Conservation (phyloP, 1,284 basidiomycete genomes). For the Bondarzewia mesenterica region DNA sequence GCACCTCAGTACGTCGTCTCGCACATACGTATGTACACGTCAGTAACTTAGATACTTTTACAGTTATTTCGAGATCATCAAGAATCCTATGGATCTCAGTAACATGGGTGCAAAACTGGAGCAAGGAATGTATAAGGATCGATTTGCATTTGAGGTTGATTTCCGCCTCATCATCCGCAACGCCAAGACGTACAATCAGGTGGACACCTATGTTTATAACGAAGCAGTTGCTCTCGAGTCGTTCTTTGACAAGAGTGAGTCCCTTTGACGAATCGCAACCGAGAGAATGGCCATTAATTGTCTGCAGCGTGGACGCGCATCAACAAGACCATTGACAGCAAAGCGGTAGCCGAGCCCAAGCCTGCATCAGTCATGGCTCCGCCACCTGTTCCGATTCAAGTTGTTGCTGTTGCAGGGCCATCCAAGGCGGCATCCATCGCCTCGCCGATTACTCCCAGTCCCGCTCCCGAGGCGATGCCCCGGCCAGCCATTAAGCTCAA, state of each 20-base stretch:
- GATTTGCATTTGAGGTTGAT: conserved; percentile 81
- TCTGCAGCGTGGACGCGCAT: conserved; percentile 71
- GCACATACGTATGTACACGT: background rate
- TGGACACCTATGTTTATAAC: conserved; percentile 68
- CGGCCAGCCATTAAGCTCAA: conserved; percentile 54
- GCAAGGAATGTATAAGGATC: conserved; percentile 79
- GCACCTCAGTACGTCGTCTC: conserved; percentile 64
- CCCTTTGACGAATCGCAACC: background rate
- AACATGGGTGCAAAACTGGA: conserved; percentile 87
- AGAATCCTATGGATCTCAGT: conserved; percentile 91
- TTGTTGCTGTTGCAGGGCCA: conserved; percentile 11
- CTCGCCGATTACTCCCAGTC: conserved; percentile 24
- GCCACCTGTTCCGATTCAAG: conserved; percentile 19
- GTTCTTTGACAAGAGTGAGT: conserved; percentile 81
- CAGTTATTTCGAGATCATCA: conserved; percentile 88
- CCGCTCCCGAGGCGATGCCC: conserved; percentile 19
- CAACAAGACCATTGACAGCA: conserved; percentile 63
- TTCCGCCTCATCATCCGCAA: conserved; percentile 87
- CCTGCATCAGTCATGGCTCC: conserved; percentile 12
- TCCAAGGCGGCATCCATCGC: conserved; percentile 16
- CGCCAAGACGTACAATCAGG: conserved; percentile 80
- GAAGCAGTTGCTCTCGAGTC: conserved; percentile 73
- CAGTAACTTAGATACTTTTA: conserved; percentile 8
- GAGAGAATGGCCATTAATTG: background rate
- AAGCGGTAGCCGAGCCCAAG: conserved; percentile 27